Base-by-base conservation (phyloP, 208 protist species). In the Trypanosoma cruzi region DNA sequence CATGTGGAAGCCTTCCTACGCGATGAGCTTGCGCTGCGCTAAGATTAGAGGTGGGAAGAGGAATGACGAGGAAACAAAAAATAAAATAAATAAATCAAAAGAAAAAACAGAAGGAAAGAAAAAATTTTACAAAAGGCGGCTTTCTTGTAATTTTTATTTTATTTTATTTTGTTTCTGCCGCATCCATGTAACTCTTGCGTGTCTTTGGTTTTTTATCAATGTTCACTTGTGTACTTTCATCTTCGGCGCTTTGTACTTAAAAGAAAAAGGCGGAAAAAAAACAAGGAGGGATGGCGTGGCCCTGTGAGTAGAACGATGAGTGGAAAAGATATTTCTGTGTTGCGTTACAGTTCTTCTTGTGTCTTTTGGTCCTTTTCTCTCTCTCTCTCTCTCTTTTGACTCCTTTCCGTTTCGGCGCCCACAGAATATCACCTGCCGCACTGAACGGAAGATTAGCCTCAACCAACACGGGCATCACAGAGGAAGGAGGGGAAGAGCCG, bases 11-110 rank as follows among this genome's bases (percentile, higher is more conserved):
- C 52, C 28, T 62, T 10, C 44, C 56, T 74, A 40, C 69, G 69
- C 63, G 49, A 74, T 56, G 69, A 81, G 44, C 58, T 68, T 53
- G 13, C 58, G 20, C 18, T 74, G 46, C 53, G 59, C 16, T 82
- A 46, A 58, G 2, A 5, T 16, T 49, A 13, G 49, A 11, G 34
- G 56, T 4, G 29, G 48, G 22, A 32, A 58, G 37, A 29, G 44
- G 42, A 52, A 49, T 31, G 32, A 34, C 6, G 13, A 24, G 34
- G 31, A 24, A 55, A 28, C 3, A 54, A 20, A 18, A 56, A 60
- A 49, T 48, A 49, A 57, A 50, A 16, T 24, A 54, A 11, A 49
- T n/a, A 50, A 26, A 58, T 34, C 42, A 10, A 67, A 57, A 37
- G n/a, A 29, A 40, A 57, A 57, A 40, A 26, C 13, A 66, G 7